Evolutionary conservation across 2,329 filamentous ascomycete genomes (phyloP), one percentile per base, ranked within the genome.

Genomic region (Gaeumannomyces tritici): DNA sequence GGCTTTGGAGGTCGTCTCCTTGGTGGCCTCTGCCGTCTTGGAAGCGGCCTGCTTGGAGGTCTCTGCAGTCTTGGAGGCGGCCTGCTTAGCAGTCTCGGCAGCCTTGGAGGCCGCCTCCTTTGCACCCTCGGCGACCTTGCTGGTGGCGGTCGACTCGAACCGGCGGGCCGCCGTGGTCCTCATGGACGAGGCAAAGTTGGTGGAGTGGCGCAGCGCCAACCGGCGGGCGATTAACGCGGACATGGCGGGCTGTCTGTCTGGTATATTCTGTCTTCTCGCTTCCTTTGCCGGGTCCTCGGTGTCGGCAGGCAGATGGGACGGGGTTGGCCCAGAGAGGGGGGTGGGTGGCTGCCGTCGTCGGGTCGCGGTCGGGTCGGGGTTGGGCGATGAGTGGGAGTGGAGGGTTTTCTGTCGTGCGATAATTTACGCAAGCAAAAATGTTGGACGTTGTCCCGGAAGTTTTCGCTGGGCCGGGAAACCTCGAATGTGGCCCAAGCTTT

Each of bases 61-160:
- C 56, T 76, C 68, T 24, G 74, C 69, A 58, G 77, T 76, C 70
- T 82, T 75, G 57, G 75, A 70, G 47, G 76, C 73, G 70, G 77
- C 76, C 65, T 82, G 76, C 67, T 77, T 73, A 55, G 78, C 77
- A 33, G 76, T 70, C 55, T 76, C 68, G 62, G 75, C 70, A 55
- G 76, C 74, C 71, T 78, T 79, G 64, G 67, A 66, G 62, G 77
- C 73, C 57, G 75, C 69, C 31, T 76, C 70, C 73, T 73, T 73
- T 61, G 75, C 75, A 59, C 62, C 42, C 42, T 51, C 42, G 21
- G 42, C 42, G 7, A 21, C 42, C 21, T 51, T 51, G 42, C 61
- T 61, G 66, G 81, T 70, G 65, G 81, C 73, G 66, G 81, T 83
- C 68, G 83, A 87, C 77, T 88, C 81, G 79, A 84, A 83, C 71